Conservation (phyloP, 116 monocot genomes). For the Papilionanthe hybrid region DNA sequence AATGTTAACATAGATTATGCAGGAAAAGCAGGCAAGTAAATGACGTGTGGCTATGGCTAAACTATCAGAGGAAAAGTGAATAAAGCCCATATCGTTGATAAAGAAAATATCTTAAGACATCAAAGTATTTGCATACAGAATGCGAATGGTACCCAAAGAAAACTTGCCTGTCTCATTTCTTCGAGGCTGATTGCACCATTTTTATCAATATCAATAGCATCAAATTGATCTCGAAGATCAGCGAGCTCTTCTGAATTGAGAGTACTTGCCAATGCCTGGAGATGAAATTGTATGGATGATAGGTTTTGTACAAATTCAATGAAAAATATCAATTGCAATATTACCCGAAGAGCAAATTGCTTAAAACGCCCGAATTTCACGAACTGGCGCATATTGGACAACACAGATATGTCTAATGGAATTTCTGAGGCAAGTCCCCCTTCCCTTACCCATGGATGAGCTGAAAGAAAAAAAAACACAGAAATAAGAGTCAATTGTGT, state of each 20-base stretch:
- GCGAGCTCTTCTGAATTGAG: conserved; percentile 78
- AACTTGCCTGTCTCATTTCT: conserved; percentile 87
- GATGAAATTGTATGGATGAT: not conserved
- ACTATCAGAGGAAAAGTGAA: too few relatives aligned
- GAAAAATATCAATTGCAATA: not conserved
- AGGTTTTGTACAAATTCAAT: not conserved
- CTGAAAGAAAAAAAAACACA: conserved; percentile 32
- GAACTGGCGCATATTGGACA: conserved; percentile 87
- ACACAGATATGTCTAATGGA: conserved; percentile 85
- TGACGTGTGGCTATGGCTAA: not conserved
- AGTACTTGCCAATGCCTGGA: conserved; percentile 91
- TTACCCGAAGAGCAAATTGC: conserved; percentile 93
- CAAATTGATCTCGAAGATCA: conserved; percentile 84
- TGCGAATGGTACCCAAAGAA: not conserved
- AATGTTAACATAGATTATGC: not conserved
- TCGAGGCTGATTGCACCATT: conserved; percentile 89
- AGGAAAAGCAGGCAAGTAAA: not conserved
- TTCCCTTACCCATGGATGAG: conserved; percentile 96
- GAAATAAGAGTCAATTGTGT: not conserved
- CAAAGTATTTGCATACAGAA: not conserved
- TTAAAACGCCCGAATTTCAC: conserved; percentile 91
- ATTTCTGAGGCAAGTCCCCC: conserved; percentile 87
- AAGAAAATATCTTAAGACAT: not conserved
- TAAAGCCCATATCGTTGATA: too few relatives aligned
- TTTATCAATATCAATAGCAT: conserved; percentile 95